A percentile compares a stretch with the other conserved stretches of the same genome.
These are phyloP conservation scores for Carpinus fangiana DNA, from an alignment of 306 rosid species.

Conservation along the genomic window DNA sequence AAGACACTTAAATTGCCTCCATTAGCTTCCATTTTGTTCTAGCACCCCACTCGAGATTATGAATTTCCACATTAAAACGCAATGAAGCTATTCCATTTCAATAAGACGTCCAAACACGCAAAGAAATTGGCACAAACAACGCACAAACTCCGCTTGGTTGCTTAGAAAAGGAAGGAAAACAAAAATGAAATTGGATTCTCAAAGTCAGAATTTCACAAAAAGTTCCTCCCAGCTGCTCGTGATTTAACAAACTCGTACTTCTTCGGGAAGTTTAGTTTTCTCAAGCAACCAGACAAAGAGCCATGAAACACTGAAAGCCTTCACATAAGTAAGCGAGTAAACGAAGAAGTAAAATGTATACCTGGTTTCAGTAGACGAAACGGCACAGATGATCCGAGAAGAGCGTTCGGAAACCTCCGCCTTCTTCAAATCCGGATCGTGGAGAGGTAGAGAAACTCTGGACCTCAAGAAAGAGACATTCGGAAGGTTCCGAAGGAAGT, in stretches of 20 bases:
- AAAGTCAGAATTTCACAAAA: no score
- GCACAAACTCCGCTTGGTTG: neutral
- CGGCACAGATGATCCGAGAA: neutral
- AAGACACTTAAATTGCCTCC: neutral
- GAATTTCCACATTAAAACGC: neutral
- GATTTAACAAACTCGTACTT: neutral
- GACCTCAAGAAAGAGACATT: neutral
- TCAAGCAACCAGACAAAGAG: neutral
- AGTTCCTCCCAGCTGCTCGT: neutral
- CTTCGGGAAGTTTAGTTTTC: neutral
- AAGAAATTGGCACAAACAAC: neutral
- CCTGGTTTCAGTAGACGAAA: conserved; percentile 6
- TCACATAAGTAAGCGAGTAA: neutral
- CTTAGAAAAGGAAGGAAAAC: neutral
- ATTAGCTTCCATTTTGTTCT: neutral
- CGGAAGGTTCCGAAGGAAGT: neutral
- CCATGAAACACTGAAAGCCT: neutral
- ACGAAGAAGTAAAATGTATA: neutral
- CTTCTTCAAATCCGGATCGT: neutral
- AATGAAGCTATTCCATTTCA: neutral
- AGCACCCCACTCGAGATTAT: neutral
- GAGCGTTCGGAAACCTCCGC: neutral
- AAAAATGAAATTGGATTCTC: neutral
- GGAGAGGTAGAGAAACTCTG: neutral
- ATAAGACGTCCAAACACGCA: neutral